Percentiles rank a stretch among this genome's conserved stretches.
phyloP scores from a whole-genome alignment of 2,329 filamentous ascomycete genomes.

The Paraphaeosphaeria minitans region DNA sequence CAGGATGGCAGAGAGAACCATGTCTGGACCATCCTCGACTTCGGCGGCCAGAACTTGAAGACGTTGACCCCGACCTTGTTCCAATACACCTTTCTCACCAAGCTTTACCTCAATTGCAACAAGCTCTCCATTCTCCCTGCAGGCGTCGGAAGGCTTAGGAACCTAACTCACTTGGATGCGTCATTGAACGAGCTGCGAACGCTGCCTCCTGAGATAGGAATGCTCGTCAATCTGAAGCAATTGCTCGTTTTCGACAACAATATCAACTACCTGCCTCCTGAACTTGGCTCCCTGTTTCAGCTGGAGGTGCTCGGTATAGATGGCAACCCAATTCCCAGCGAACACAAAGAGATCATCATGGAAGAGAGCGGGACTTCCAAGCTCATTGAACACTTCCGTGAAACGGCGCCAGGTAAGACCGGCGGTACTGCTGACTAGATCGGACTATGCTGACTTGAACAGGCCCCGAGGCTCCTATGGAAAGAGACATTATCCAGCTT shows the following conservation, averaged over 20 bases:
- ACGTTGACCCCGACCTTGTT: conserved; percentile 82
- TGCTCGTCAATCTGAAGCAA: conserved; percentile 90
- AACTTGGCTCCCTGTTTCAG: conserved; percentile 86
- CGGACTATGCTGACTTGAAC: conserved; percentile 17
- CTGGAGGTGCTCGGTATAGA: conserved; percentile 90
- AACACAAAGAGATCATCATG: conserved; percentile 77
- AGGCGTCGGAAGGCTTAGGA: conserved; percentile 80
- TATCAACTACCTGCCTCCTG: conserved; percentile 78
- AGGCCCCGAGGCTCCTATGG: conserved; percentile 75
- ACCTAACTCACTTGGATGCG: conserved; percentile 81
- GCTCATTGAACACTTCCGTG: conserved; percentile 80
- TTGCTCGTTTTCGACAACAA: conserved; percentile 90
- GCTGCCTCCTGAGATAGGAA: conserved; percentile 89
- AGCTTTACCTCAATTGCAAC: conserved; percentile 93
- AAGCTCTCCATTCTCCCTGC: conserved; percentile 80
- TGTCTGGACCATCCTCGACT: conserved; percentile 91
- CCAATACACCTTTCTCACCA: conserved; percentile 83
- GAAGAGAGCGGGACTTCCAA: conserved; percentile 86
- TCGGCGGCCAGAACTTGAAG: conserved; percentile 93
- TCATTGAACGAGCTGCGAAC: conserved; percentile 85
- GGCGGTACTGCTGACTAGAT: neutral
- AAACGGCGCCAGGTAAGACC: conserved; percentile 79
- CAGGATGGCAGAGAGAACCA: conserved; percentile 58
- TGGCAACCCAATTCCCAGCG: conserved; percentile 78
- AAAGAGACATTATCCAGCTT: conserved; percentile 79